Conservation (phyloP, 1,139 yeast species). For the Blastobotrys elegans region DNA sequence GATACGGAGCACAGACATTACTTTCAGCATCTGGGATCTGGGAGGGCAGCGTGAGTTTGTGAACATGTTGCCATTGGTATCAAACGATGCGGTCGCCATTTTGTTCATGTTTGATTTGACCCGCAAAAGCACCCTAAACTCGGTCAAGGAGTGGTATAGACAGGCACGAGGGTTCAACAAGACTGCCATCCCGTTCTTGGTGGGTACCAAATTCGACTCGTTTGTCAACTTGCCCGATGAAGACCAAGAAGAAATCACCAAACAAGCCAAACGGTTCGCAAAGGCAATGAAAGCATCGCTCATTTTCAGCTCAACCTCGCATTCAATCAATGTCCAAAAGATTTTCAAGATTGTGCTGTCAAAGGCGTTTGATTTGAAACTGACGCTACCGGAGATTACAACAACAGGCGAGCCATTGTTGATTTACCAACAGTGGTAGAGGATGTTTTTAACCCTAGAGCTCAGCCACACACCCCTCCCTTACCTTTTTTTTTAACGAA, state of each 20-base stretch:
- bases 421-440: slow-evolving; percentile 48
- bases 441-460: too few species aligned
- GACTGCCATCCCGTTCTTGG: slow-evolving; percentile 88
- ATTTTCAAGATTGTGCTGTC: slow-evolving; percentile 88
- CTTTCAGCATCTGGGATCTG: slow-evolving; percentile 91
- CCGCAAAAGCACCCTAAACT: slow-evolving; percentile 76
- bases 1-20: slow-evolving; percentile 81
- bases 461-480: neutral
- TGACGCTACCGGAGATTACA: slow-evolving; percentile 78
- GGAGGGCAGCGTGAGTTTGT: slow-evolving; percentile 97
- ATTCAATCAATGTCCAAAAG: slow-evolving; percentile 89
- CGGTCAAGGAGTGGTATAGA: slow-evolving; percentile 91
- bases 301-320: slow-evolving; percentile 87
- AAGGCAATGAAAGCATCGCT: slow-evolving; percentile 88
- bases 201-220: slow-evolving; percentile 92
- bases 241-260: slow-evolving; percentile 82
- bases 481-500: neutral
- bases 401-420: slow-evolving; percentile 86
- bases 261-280: slow-evolving; percentile 82
- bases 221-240: slow-evolving; percentile 65
- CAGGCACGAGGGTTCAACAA: slow-evolving; percentile 87
- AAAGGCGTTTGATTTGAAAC: slow-evolving; percentile 82
- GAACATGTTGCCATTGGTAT: slow-evolving; percentile 91
- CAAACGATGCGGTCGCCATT: slow-evolving; percentile 90
- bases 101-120: slow-evolving; percentile 91